These are phyloP conservation scores for Sphaerulina populicola DNA, from an alignment of 2,329 filamentous ascomycete species.

Conservation along the genomic window DNA sequence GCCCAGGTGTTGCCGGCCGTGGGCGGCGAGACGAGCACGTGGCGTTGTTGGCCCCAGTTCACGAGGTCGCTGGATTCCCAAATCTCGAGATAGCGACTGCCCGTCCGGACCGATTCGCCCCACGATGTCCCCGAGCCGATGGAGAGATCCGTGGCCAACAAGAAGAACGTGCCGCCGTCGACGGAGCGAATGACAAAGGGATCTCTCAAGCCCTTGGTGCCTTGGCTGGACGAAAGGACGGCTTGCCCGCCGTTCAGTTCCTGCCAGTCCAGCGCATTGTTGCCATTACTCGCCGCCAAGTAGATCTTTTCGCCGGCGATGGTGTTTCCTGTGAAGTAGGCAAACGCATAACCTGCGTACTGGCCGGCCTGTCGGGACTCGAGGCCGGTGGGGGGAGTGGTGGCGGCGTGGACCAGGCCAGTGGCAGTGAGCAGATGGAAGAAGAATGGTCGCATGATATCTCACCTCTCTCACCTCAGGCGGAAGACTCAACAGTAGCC, in stretches of 20 bases:
- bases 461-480: no score
- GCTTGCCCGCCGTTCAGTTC: slow-evolving; percentile 44
- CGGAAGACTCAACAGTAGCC: no score
- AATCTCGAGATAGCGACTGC: slow-evolving; percentile 43
- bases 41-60: slow-evolving; percentile 46
- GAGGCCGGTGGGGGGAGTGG: slow-evolving; percentile 1
- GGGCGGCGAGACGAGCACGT: slow-evolving; percentile 43
- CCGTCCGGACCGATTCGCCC: slow-evolving; percentile 41
- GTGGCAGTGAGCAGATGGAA: slow-evolving; percentile 7
- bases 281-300: slow-evolving; percentile 46
- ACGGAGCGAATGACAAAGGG: slow-evolving; percentile 47
- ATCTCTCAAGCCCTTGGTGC: slow-evolving; percentile 46
- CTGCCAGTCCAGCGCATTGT: slow-evolving; percentile 46
- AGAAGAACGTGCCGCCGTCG: slow-evolving; percentile 46
- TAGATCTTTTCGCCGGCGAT: slow-evolving; percentile 46
- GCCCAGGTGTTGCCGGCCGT: slow-evolving; percentile 51
- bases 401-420: slow-evolving; percentile 1
- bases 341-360: slow-evolving; percentile 43
- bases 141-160: slow-evolving; percentile 48
- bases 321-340: slow-evolving; percentile 45
- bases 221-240: slow-evolving; percentile 40
- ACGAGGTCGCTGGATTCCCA: slow-evolving; percentile 48
- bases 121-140: slow-evolving; percentile 49
- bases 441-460: slow-evolving; percentile 5
- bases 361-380: slow-evolving; percentile 1